Evolutionary conservation across 441 rosid species (phyloP).

Genomic region (Eutrema salsugineum): DNA sequence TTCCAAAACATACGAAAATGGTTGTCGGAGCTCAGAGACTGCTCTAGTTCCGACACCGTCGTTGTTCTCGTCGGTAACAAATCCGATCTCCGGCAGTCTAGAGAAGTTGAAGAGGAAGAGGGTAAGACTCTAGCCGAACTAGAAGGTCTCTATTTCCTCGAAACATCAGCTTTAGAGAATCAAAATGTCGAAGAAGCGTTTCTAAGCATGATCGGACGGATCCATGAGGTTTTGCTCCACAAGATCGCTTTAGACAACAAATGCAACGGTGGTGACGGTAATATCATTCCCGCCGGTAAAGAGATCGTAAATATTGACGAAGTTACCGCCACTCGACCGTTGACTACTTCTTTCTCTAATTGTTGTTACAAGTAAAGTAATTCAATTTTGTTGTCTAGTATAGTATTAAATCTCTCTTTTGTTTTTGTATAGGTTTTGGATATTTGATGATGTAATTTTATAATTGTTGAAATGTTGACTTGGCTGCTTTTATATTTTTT

Average conservation of each 20-base stretch:
- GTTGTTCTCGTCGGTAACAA: constrained; percentile 77
- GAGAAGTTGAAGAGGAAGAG: constrained; percentile 60
- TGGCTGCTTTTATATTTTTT: neutral
- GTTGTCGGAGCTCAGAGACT: constrained; percentile 63
- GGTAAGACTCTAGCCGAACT: constrained; percentile 51
- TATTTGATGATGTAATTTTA: neutral
- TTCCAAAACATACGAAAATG: constrained; percentile 57
- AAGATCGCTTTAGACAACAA: constrained; percentile 44
- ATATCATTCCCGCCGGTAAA: constrained; percentile 40
- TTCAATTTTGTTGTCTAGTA: neutral
- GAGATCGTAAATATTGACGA: constrained; percentile 47
- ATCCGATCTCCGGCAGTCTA: constrained; percentile 46
- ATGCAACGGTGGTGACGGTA: constrained; percentile 16
- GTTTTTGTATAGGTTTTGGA: neutral
- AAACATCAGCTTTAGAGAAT: constrained; percentile 73
- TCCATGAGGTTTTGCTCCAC: constrained; percentile 48
- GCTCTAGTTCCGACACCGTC: constrained; percentile 50
- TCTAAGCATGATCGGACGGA: constrained; percentile 52
- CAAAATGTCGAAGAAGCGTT: constrained; percentile 71
- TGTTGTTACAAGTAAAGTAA: constrained; percentile 42
- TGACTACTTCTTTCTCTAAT: constrained; percentile 25
- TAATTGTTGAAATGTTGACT: neutral
- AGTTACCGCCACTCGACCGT: constrained; percentile 62
- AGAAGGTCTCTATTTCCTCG: constrained; percentile 64
- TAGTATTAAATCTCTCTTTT: neutral